Conservation (phyloP, 352 stramenopile genomes). For the Globisporangium ultimum region DNA sequence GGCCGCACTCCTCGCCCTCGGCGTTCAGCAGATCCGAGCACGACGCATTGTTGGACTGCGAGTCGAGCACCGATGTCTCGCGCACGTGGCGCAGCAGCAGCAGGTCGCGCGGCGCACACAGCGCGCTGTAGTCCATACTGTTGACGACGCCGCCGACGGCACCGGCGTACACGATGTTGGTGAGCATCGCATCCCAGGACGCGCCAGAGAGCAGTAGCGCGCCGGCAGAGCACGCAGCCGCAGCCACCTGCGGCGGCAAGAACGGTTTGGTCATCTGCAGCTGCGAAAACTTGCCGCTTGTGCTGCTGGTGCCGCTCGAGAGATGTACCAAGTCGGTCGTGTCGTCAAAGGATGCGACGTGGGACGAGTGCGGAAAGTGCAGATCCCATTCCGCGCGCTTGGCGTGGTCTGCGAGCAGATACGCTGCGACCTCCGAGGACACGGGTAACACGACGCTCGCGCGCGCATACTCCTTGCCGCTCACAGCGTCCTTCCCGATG, state of each 20-base stretch:
- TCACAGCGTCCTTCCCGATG: constrained; percentile 34
- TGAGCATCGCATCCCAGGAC: constrained; percentile 44
- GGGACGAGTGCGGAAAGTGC: constrained; percentile 57
- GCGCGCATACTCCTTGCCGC: constrained; percentile 47
- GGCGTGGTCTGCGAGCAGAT: constrained; percentile 58
- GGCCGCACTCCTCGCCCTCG: constrained; percentile 39
- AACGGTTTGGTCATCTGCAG: constrained; percentile 44
- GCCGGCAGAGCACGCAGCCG: constrained; percentile 35
- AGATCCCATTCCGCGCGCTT: constrained; percentile 78
- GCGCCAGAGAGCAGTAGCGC: constrained; percentile 30
- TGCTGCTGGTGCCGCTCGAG: constrained; percentile 22
- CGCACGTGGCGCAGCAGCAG: constrained; percentile 75
- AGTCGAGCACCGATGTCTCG: constrained; percentile 48
- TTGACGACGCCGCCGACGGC: constrained; percentile 43
- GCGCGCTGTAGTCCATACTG: constrained; percentile 47
- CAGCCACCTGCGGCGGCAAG: constrained; percentile 46
- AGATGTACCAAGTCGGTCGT: constrained; percentile 73
- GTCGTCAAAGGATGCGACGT: constrained; percentile 74
- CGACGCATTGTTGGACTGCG: constrained; percentile 23
- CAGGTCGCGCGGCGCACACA: constrained; percentile 56
- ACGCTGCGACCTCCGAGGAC: constrained; percentile 57
- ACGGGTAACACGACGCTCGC: constrained; percentile 67
- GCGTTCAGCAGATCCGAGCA: constrained; percentile 31
- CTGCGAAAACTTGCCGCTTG: constrained; percentile 22
- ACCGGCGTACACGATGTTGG: constrained; percentile 47